These are phyloP conservation scores for Moricandia arvensis DNA, from an alignment of 345 rosid genomes.

Conservation along the genomic window DNA sequence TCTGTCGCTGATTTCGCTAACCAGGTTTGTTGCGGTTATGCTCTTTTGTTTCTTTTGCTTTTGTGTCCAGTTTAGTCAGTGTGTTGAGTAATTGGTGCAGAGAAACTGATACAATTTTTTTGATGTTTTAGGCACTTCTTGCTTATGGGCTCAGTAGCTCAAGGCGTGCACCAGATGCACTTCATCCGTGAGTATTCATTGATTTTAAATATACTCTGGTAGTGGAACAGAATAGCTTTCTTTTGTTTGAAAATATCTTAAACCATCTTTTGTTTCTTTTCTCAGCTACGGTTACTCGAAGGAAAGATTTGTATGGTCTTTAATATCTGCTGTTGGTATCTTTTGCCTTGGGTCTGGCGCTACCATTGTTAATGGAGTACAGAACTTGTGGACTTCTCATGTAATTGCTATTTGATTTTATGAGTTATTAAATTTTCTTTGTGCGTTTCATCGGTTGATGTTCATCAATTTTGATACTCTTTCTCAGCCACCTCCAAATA, in stretches of 20 bases:
- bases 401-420: slow-evolving; percentile 39
- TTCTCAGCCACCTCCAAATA: slow-evolving; percentile 76
- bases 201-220: not conserved
- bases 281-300: slow-evolving; percentile 94
- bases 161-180: slow-evolving; percentile 97
- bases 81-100: slow-evolving; percentile 25
- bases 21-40: slow-evolving; percentile 54
- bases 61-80: slow-evolving; percentile 7
- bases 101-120: slow-evolving; percentile 45
- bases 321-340: slow-evolving; percentile 98
- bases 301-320: slow-evolving; percentile 98
- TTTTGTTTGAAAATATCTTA: slow-evolving; percentile 24
- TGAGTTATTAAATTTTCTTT: slow-evolving; percentile 1
- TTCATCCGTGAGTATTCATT: slow-evolving; percentile 77
- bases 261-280: slow-evolving; percentile 20
- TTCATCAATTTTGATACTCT: slow-evolving; percentile 27
- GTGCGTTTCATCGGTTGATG: not conserved
- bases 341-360: slow-evolving; percentile 99
- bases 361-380: slow-evolving; percentile 89
- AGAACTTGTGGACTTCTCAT: slow-evolving; percentile 75
- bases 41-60: not conserved
- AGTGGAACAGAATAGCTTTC: not conserved
- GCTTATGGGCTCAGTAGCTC: slow-evolving; percentile 97
- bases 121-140: slow-evolving; percentile 74
- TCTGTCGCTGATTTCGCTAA: slow-evolving; percentile 94